Evolutionary conservation across 305 asterid genomes (phyloP), one percentile per base, ranked within the genome.

Genomic region (Andrographis paniculata): DNA sequence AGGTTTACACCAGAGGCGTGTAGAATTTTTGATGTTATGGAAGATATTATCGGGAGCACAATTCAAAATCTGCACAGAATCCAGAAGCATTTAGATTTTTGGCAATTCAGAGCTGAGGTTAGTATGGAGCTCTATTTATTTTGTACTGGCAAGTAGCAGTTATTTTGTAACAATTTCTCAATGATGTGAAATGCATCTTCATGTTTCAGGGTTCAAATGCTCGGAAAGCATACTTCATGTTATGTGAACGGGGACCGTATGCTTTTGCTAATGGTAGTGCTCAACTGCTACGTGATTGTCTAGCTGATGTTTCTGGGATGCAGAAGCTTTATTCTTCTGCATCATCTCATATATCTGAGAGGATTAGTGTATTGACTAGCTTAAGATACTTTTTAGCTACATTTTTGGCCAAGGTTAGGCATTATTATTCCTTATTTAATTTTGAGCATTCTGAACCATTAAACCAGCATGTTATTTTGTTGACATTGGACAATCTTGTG

Each of bases 41-140:
- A 91, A 84, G 89, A 83, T 68, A 72, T 86, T n/a, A 70, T 86
- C 59, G 87, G 76, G 61, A 75, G 60, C 47, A 45, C 71, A 40
- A 80, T 86, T 72, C 59, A 61, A 42, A 80, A 91, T 76, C 55
- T 91, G 89, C 99, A 70, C 67, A 55, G 40, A 56, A 68, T 91
- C 52, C 92, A 91, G 73, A 80, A 74, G 78, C 78, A 83, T 65
- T 74, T 86, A 46, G 74, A 52, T 35, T 91, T 86, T 59, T 86
- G 96, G 99, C 83, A 80, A 61, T 75, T 84, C 48, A 78, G 65
- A 69, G 82, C 99, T 20, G 94, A 83, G 93, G 99, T 91, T 50
- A 67, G 88, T 38, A 16, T 54, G 51, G 45, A 38, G 44, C 23
- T 35, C 17, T 56, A 50, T 49, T 53, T 52, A 58, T 58, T 9